Evolutionary conservation across 2,329 filamentous ascomycete species (phyloP), one percentile per base, ranked within the genome.

Genomic region (Microsporum canis): DNA sequence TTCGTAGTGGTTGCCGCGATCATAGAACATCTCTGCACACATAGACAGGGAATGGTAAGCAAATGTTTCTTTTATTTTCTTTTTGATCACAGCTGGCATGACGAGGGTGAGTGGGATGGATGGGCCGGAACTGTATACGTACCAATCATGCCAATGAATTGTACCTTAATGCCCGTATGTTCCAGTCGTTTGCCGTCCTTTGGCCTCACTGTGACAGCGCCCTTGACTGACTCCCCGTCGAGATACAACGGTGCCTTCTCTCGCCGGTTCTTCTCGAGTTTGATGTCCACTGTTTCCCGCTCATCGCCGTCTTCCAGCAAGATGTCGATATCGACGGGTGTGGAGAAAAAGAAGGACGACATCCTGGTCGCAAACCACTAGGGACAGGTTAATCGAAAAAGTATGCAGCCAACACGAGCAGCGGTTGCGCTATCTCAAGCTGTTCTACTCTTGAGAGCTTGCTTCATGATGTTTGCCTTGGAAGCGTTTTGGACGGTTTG

Each of bases 71-170:
- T 43, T 43, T 43, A n/a, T 5, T 23, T 53, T 33, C 3, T 31
- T 31, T 31, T 51, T 29, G 5, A 5, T 12, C 14, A 17, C 12
- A 47, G 17, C 14, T 6, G 12, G 51, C 51, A 36, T 17, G 31
- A 34, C 3, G 31, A 31, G 8, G 51, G 23, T 55, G 51, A 12
- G 27, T 29, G 31, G 14, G 49, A 14, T 53, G 49, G 51, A 23
- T 55, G 14, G 31, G 23, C 51, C 51, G 49, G 33, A 56, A 49
- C 39, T 39, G 43, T 17, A 58, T 36, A 34, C 41, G 47, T 79
- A 94, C 90, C 90, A 80, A 99, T 99, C 65, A 91, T 95, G 73
- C 94, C 94, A 70, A 99, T 96, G 79, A 99, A 99, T 75, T 99
- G 94, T 70, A 99, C 92, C 78, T 99, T 99, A 82, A 99, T 96